Evolutionary conservation across 2,329 filamentous ascomycete species (phyloP).

Genomic region (Trichophyton benhamiae): DNA sequence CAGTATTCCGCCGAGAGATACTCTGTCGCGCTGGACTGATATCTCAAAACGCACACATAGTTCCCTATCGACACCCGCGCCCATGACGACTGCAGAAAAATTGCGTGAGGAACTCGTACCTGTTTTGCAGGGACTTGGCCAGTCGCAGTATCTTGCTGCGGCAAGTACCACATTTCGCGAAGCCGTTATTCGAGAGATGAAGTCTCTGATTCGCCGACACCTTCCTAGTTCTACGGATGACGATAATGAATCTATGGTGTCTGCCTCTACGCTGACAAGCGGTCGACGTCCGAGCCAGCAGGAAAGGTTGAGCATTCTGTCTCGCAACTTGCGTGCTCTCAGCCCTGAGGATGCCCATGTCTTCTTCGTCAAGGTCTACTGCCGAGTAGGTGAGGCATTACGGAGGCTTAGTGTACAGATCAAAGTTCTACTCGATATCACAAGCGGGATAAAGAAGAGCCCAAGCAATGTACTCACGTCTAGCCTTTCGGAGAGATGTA

Average conservation of each 20-base stretch:
- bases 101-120: slow-evolving; percentile 6
- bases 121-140: slow-evolving; percentile 2
- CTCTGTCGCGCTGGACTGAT: slow-evolving; percentile 3
- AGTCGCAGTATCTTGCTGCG: slow-evolving; percentile 2
- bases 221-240: slow-evolving; percentile 88
- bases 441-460: slow-evolving; percentile 41
- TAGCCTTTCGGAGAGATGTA: too few species aligned
- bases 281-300: slow-evolving; percentile 54
- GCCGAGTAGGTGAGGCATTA: slow-evolving; percentile 73
- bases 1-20: background rate
- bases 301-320: slow-evolving; percentile 77
- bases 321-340: slow-evolving; percentile 72
- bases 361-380: slow-evolving; percentile 69
- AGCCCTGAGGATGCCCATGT: slow-evolving; percentile 74
- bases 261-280: slow-evolving; percentile 54
- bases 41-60: background rate
- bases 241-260: slow-evolving; percentile 78
- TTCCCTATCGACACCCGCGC: background rate
- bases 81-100: slow-evolving; percentile 4
- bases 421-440: slow-evolving; percentile 84
- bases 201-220: slow-evolving; percentile 66
- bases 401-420: slow-evolving; percentile 80
- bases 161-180: slow-evolving; percentile 52
- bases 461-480: too few species aligned
- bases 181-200: slow-evolving; percentile 69